Conservation (phyloP, 345 rosid genomes). For the Ricinus communis region DNA sequence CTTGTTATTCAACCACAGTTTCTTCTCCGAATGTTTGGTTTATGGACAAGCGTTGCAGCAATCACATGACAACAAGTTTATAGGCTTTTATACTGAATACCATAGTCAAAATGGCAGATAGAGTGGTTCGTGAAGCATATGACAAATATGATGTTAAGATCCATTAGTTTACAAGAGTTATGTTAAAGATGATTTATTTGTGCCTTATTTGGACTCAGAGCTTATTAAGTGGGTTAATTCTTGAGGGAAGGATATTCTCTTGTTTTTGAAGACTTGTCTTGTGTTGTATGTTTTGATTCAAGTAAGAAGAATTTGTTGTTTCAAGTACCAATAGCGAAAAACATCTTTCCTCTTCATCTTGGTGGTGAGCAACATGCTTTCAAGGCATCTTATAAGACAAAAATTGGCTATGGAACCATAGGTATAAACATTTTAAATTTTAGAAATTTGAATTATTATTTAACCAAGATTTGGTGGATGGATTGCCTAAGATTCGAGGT, state of each 20-base stretch:
- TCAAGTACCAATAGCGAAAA: neutral
- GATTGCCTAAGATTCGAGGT: no score
- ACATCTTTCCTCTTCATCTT: neutral
- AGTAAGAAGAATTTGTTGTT: neutral
- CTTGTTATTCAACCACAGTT: neutral
- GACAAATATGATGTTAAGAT: neutral
- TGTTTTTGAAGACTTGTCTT: conserved; percentile 5
- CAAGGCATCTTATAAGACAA: neutral
- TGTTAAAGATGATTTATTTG: neutral
- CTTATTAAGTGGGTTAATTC: conserved; percentile 9
- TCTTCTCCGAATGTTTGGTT: neutral
- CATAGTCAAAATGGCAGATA: neutral
- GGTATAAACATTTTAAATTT: neutral
- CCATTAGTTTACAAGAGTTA: neutral
- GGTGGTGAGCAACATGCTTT: neutral
- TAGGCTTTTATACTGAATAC: neutral
- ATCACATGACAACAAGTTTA: neutral
- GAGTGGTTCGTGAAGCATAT: neutral
- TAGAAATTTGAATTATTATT: conserved; percentile 3
- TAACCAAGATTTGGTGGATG: no score
- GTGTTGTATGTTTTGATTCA: neutral
- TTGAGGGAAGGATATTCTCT: neutral
- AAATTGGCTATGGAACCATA: neutral
- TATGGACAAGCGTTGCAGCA: neutral
- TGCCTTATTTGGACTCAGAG: neutral